Conservation (phyloP, 495 filamentous ascomycete genomes). For the Extremus antarcticus region DNA sequence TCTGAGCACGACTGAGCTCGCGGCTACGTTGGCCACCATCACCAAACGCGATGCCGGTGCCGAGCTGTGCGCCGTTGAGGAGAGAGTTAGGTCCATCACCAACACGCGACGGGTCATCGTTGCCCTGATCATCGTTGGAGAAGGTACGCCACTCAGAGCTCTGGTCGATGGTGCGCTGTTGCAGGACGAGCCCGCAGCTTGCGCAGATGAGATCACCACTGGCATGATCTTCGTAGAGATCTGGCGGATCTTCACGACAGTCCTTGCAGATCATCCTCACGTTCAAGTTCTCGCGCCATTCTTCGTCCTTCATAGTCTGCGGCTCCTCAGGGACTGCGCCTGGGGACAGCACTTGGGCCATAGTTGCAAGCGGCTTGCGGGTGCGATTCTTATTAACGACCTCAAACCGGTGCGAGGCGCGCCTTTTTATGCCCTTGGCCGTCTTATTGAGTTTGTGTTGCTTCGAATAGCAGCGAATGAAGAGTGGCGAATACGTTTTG, state of each 20-base stretch:
- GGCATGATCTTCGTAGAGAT: conserved; percentile 84
- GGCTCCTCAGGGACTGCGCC: conserved; percentile 26
- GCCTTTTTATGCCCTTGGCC: conserved; percentile 34
- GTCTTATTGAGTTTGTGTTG: conserved; percentile 38
- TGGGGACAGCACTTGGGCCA: conserved; percentile 31
- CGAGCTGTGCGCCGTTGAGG: conserved; percentile 81
- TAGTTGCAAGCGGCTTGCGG: conserved; percentile 24
- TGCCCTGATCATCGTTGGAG: conserved; percentile 86
- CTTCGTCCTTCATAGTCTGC: conserved; percentile 19
- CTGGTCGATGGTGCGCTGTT: conserved; percentile 83
- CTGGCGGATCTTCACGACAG: conserved; percentile 81
- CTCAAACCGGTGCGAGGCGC: conserved; percentile 25
- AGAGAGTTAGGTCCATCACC: conserved; percentile 81
- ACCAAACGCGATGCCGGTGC: conserved; percentile 76
- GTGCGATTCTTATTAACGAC: conserved; percentile 5
- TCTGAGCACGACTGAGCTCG: conserved; percentile 79
- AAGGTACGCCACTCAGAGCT: conserved; percentile 98
- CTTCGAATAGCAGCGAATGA: conserved; percentile 41
- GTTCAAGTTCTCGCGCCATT: conserved; percentile 71
- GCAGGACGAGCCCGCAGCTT: conserved; percentile 83
- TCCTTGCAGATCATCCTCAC: conserved; percentile 73
- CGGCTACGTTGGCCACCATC: conserved; percentile 55
- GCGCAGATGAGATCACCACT: conserved; percentile 87
- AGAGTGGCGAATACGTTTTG: conserved; percentile 58
- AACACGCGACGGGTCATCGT: conserved; percentile 94